Conservation (phyloP, 2,329 filamentous ascomycete species). For the Claviceps humidiphila region DNA sequence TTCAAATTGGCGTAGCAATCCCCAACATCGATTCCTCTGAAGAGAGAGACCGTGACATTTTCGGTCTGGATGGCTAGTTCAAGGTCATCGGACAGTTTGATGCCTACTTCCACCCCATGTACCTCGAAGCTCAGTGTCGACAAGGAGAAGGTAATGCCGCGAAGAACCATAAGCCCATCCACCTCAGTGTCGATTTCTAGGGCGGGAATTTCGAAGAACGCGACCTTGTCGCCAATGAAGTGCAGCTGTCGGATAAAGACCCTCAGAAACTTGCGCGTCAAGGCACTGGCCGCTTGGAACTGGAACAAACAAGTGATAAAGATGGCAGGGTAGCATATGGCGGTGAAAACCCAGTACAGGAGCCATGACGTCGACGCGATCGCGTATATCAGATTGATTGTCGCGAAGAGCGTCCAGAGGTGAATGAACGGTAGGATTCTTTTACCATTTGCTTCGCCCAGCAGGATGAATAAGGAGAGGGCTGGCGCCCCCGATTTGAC, state of each 20-base stretch:
- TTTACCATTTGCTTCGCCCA: conserved; percentile 1
- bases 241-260: conserved; percentile 2
- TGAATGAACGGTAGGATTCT: conserved; percentile 2
- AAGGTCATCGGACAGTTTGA: conserved; percentile 3
- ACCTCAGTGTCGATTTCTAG: conserved; percentile 5
- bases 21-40: conserved; percentile 3
- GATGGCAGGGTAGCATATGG: conserved; percentile 4
- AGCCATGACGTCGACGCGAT: conserved; percentile 6
- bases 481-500: conserved; percentile 1
- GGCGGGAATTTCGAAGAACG: conserved; percentile 4
- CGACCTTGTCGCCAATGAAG: conserved; percentile 6
- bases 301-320: conserved; percentile 2
- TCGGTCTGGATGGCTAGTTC: conserved; percentile 5
- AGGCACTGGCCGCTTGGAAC: not conserved
- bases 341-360: conserved; percentile 2
- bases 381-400: conserved; percentile 3
- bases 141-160: conserved; percentile 3
- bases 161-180: conserved; percentile 3
- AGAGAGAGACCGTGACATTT: conserved; percentile 1
- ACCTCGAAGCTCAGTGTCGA: conserved; percentile 4
- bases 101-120: conserved; percentile 4
- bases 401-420: conserved; percentile 3
- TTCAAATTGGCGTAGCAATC: conserved; percentile 5
- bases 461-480: conserved; percentile 1
- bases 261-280: conserved; percentile 1